Conservation (phyloP, 2,329 filamentous ascomycete genomes). For the Cadophora luteo-olivacea region DNA sequence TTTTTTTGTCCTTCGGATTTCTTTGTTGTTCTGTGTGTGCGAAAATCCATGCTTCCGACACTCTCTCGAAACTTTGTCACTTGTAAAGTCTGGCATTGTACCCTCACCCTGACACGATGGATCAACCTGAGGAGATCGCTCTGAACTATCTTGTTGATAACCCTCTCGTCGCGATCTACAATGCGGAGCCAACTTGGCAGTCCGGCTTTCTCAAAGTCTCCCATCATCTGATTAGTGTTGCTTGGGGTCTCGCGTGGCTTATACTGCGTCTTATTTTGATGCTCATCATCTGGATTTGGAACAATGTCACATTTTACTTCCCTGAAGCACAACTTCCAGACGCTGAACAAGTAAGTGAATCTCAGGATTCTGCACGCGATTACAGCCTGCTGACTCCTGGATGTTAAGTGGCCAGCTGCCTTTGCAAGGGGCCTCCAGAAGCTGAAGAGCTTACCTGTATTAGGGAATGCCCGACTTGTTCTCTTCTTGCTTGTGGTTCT, state of each 20-base stretch:
- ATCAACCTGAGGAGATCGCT: background rate
- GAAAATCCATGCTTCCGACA: background rate
- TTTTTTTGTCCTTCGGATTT: slow-evolving; percentile 7
- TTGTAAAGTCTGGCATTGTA: too few species aligned
- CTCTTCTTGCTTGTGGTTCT: background rate
- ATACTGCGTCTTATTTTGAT: slow-evolving; percentile 6
- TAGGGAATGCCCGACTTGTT: background rate
- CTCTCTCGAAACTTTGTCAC: background rate
- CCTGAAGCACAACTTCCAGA: background rate
- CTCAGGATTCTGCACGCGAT: too few species aligned
- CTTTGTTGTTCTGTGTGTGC: background rate
- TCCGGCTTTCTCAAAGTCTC: slow-evolving; percentile 5
- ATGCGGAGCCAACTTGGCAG: slow-evolving; percentile 11
- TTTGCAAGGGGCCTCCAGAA: background rate
- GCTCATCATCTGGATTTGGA: background rate
- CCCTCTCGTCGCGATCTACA: slow-evolving; percentile 11
- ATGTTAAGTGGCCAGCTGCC: slow-evolving; percentile 1
- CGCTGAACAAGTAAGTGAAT: background rate
- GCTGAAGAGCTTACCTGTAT: background rate
- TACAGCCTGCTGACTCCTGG: background rate
- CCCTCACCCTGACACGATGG: background rate
- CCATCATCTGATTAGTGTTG: background rate
- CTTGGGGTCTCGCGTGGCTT: slow-evolving; percentile 8
- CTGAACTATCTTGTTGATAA: slow-evolving; percentile 13
- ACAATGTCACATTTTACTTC: background rate